Base-by-base conservation (phyloP, 2,329 filamentous ascomycete genomes). In the Trichoderma koningiopsis region DNA sequence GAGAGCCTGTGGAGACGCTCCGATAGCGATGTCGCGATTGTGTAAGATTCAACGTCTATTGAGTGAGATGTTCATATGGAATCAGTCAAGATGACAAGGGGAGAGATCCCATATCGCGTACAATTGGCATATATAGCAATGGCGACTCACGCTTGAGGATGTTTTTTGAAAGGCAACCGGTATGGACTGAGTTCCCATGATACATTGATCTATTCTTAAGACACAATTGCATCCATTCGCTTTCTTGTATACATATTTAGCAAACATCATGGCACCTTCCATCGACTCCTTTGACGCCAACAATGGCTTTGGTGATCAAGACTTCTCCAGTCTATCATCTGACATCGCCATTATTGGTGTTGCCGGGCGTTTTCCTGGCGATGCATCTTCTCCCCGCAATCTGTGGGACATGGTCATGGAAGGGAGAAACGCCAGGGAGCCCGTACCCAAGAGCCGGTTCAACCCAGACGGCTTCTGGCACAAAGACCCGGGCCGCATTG, bases 351-450 rank as follows among this genome's bases (percentile, higher is more conserved):
- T 66, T 6, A 27, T 66, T 24, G 63, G 63, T 7, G 19, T 66
- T 8, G n/a, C 29, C 4, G 35, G 31, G 14, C 22, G 40, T 6
- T 66, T 66, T 33, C 63, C 63, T 22, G 49, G 52, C 11, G 52
- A 66, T n/a, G 63, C 63, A 29, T 43, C 35, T 11, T 27, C 31
- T 4, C 33, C 49, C 10, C 31, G 57, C 16, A 14, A n/a, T 35
- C 22, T 66, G 11, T 66, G 63, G 63, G 43, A 58, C 3, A 66
- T 66, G 31, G 14, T 66, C 16, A 13, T 33, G n/a, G 27, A 66
- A 7, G 63, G 63, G 10, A 35, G 63, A 2, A 29, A 49, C 11
- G 52, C 63, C 16, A 57, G n/a, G 27, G 22, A 22, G 16, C 29
- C 33, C 14, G 31, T 57, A 4, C 63, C 63, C 16, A 19, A n/a